A percentile compares a stretch with the other conserved stretches of the same genome.
These are phyloP conservation scores for Coniferiporia weirii DNA, from an alignment of 1,284 basidiomycete genomes.

Conservation along the genomic window DNA sequence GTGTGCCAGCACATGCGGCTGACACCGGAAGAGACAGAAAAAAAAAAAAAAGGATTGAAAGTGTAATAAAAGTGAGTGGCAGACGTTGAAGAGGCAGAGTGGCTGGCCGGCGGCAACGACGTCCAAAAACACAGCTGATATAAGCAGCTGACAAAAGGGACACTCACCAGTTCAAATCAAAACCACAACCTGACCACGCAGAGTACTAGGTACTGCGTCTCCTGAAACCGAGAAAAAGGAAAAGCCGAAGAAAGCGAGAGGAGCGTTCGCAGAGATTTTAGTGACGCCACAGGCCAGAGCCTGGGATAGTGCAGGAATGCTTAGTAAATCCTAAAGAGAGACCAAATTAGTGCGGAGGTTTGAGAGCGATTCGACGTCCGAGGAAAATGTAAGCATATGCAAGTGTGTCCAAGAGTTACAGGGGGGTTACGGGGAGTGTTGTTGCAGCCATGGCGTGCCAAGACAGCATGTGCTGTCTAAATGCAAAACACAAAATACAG, in stretches of 20 bases:
- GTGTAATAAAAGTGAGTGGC: neutral
- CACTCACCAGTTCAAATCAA: slow-evolving; percentile 11
- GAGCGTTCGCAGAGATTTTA: neutral
- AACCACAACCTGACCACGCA: neutral
- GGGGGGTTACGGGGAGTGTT: too few species aligned
- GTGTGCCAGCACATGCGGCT: neutral
- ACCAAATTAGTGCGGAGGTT: too few species aligned
- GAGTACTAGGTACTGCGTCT: neutral
- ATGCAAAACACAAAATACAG: too few species aligned
- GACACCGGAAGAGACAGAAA: neutral
- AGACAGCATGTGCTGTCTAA: too few species aligned
- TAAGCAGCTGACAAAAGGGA: neutral
- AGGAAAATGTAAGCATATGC: too few species aligned
- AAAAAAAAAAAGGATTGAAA: neutral
- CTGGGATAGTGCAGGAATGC: neutral
- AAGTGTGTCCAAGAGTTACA: too few species aligned
- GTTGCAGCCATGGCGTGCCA: too few species aligned
- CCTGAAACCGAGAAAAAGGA: neutral
- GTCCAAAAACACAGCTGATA: neutral
- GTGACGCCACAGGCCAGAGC: neutral
- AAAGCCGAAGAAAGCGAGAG: neutral
- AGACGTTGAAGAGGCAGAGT: neutral
- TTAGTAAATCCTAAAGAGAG: neutral
- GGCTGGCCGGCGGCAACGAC: neutral
- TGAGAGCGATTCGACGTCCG: too few species aligned